Conservation (phyloP, 352 stramenopile genomes). For the Phytopythium oedochilum region DNA sequence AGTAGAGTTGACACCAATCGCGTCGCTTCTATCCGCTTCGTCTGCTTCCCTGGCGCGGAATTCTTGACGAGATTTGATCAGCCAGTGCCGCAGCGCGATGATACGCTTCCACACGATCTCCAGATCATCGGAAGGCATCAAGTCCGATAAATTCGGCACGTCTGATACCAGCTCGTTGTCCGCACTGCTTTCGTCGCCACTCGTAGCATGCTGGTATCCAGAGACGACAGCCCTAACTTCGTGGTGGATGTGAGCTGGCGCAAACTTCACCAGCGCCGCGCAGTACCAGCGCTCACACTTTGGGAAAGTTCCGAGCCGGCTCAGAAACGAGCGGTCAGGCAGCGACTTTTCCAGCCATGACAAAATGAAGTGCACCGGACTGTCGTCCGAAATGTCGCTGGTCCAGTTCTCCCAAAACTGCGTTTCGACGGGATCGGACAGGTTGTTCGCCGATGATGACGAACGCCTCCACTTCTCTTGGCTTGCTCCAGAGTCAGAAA, state of each 20-base stretch:
- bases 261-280: constrained; percentile 76
- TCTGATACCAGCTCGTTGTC: neutral
- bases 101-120: constrained; percentile 73
- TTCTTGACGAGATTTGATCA: constrained; percentile 79
- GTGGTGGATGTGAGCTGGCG: constrained; percentile 65
- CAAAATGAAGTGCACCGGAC: constrained; percentile 53
- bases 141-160: constrained; percentile 41
- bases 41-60: constrained; percentile 62
- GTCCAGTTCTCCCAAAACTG: constrained; percentile 55
- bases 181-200: neutral
- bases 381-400: constrained; percentile 51
- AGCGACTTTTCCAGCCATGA: constrained; percentile 70
- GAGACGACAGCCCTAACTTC: constrained; percentile 67
- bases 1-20: neutral
- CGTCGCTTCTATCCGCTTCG: constrained; percentile 15
- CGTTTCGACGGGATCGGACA: constrained; percentile 27
- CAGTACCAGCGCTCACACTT: constrained; percentile 65
- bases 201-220: constrained; percentile 9
- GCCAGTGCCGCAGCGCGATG: constrained; percentile 77
- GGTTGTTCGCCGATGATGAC: constrained; percentile 7
- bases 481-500: neutral
- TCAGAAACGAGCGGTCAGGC: constrained; percentile 77
- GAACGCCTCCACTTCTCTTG: constrained; percentile 7
- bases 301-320: constrained; percentile 66
- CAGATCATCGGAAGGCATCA: constrained; percentile 73